Conservation (phyloP, 176 grass and related monocot genomes). For the Eleusine indica region DNA sequence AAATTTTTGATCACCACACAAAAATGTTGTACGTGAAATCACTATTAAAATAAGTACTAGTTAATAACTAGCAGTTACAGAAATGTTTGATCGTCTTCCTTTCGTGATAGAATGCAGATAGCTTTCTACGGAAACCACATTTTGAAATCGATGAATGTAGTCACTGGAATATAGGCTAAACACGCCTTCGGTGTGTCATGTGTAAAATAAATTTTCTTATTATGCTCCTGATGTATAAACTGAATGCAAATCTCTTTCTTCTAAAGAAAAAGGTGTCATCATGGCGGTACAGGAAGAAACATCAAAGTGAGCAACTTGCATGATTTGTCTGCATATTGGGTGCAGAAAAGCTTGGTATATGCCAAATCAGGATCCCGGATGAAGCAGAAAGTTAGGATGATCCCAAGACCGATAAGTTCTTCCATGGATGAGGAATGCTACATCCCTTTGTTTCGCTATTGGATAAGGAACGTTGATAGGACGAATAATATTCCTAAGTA, state of each 20-base stretch:
- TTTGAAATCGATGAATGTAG: conserved; percentile 3
- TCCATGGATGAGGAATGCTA: conserved; percentile 6
- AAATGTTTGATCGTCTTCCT: background rate
- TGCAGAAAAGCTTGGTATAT: conserved; percentile 22
- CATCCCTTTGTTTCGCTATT: background rate
- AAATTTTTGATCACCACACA: too few relatives aligned
- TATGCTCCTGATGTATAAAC: background rate
- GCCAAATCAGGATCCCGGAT: conserved; percentile 31
- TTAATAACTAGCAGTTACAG: too few relatives aligned
- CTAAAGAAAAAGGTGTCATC: conserved; percentile 26
- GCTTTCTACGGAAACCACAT: background rate
- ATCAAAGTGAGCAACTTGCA: conserved; percentile 20
- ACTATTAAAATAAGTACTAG: too few relatives aligned
- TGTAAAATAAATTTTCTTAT: background rate
- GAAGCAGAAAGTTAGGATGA: conserved; percentile 25
- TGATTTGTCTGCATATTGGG: conserved; percentile 27
- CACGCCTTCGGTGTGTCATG: background rate
- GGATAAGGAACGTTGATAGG: conserved; percentile 20
- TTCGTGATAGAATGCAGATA: background rate
- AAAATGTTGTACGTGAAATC: too few relatives aligned
- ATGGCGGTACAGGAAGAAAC: conserved; percentile 5
- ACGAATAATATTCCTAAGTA: background rate
- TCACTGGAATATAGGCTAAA: background rate
- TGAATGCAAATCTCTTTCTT: background rate
- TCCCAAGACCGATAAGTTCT: background rate